Base-by-base conservation (phyloP, 805 yeast genomes). In the Candida fluviatilis region DNA sequence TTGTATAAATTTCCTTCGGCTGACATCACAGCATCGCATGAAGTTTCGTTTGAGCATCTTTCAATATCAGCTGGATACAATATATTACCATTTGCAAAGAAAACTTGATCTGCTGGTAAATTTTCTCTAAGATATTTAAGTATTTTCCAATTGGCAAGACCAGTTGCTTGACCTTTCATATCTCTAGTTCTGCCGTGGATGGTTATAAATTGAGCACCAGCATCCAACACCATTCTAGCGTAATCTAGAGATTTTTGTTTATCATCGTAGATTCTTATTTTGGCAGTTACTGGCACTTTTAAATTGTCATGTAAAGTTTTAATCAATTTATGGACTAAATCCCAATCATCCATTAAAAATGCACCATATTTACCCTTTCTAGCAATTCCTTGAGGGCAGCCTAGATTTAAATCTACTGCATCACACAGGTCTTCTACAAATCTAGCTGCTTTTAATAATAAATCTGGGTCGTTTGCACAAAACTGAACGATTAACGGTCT, bases 371-470 rank as follows among this genome's bases (percentile, higher is more conserved):
- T 83, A 0, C 99, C 99, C 60, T 87, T 86, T 46, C 75, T 76
- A 0, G 99, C 99, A 43, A 93, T 93, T 1, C 96, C 96, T 60
- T 93, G 99, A 0, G 99, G 99, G 60, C 99, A 93, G 0, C 99
- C 99, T 41, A 93, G 69, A 54, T 93, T 93, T 48, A 93, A 72
- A 62, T 93, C 99, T 18, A 93, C 95, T 0, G 97, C 99, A 64
- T 91, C 98, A 61, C 98, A 91, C 43, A 77, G 71, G 36, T 82
- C 85, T 40, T 81, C 86, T 2, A 93, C 95, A 17, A 70, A 66
- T 49, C 75, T 73, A 1, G 98, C 98, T 2, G 99, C 98, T 32
- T 71, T 58, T 11, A 93, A 62, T 18, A 93, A 66, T 49, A 78
- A 80, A 5, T 88, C 95, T 0, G 97, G 91, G 50, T 93, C 95